These are phyloP conservation scores for Rhododendron mucronatum DNA, from an alignment of 148 eudicot species.

Conservation along the genomic window DNA sequence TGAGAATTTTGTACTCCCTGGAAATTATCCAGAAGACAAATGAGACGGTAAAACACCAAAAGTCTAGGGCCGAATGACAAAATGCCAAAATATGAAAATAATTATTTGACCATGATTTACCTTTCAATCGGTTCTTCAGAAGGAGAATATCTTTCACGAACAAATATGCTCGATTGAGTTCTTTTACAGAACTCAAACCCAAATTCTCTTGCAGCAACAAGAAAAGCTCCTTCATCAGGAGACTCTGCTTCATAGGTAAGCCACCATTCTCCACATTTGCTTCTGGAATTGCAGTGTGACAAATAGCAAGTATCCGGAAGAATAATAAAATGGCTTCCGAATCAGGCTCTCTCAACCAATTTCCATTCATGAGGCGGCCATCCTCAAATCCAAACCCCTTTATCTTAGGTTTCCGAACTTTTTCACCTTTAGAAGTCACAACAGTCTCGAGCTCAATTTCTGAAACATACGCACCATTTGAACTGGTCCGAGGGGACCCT, in stretches of 20 bases:
- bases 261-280: slow-evolving; percentile 49
- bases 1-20: slow-evolving; percentile 94
- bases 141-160: slow-evolving; percentile 51
- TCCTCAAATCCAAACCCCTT: slow-evolving; percentile 79
- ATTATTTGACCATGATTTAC: slow-evolving; percentile 21
- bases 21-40: neutral
- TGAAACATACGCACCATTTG: slow-evolving; percentile 19
- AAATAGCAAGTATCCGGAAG: slow-evolving; percentile 69
- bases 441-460: slow-evolving; percentile 53
- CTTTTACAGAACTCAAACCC: slow-evolving; percentile 75
- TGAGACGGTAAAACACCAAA: neutral
- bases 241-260: slow-evolving; percentile 79
- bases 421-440: slow-evolving; percentile 43
- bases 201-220: slow-evolving; percentile 82
- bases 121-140: slow-evolving; percentile 50
- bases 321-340: slow-evolving; percentile 41
- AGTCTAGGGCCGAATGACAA: neutral
- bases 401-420: slow-evolving; percentile 26
- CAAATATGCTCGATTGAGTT: slow-evolving; percentile 63
- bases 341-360: slow-evolving; percentile 61
- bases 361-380: slow-evolving; percentile 53
- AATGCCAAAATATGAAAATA: neutral
- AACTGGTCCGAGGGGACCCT: slow-evolving; percentile 17
- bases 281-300: slow-evolving; percentile 89
- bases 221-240: slow-evolving; percentile 82